Evolutionary conservation across 345 rosid species (phyloP).

Genomic region (Euphorbia tirucalli): DNA sequence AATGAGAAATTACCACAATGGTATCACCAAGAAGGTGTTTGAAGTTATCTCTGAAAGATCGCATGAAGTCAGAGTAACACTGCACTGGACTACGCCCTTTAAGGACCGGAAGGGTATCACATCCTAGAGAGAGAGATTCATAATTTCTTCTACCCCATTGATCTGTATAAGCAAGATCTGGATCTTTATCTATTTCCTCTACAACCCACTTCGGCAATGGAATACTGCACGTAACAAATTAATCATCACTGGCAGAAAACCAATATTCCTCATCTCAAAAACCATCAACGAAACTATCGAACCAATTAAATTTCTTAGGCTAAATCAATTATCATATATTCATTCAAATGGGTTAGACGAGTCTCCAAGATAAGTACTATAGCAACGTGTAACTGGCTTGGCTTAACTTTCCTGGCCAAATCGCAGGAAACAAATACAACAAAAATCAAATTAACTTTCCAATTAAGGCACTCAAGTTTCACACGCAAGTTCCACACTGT

Average conservation of each 20-base stretch:
- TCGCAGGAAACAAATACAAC: too few species aligned
- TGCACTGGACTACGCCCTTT: conserved; percentile 91
- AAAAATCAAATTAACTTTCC: too few species aligned
- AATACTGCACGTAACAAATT: conserved; percentile 43
- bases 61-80: conserved; percentile 93
- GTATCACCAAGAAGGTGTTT: conserved; percentile 77
- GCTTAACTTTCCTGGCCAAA: too few species aligned
- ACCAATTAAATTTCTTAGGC: background rate
- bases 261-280: background rate
- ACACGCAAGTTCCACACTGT: too few species aligned
- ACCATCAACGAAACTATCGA: background rate
- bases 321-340: background rate
- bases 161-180: conserved; percentile 89
- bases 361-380: too few species aligned
- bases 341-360: too few species aligned
- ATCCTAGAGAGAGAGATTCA: conserved; percentile 85
- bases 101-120: conserved; percentile 81
- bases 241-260: background rate
- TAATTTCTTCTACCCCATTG: conserved; percentile 98
- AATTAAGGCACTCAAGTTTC: too few species aligned
- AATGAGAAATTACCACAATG: conserved; percentile 61
- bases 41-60: conserved; percentile 84
- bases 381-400: too few species aligned
- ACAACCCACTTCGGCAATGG: conserved; percentile 85
- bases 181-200: conserved; percentile 73